These are phyloP conservation scores for Lodderomyces oxycetoniae DNA, from an alignment of 1,139 yeast species.

Conservation along the genomic window DNA sequence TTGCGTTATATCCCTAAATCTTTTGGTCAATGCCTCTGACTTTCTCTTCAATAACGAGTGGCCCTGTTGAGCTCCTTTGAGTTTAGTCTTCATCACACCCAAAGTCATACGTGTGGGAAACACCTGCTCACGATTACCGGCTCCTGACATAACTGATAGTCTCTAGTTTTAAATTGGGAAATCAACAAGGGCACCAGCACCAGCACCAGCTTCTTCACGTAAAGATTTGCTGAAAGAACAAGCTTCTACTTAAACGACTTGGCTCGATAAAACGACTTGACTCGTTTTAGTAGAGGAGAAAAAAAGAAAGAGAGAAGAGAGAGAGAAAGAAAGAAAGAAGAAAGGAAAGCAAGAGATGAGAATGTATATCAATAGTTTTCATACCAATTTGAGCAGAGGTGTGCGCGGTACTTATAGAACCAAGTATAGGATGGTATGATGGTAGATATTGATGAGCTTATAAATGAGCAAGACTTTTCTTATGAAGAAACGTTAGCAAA, in stretches of 20 bases:
- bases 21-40: constrained; percentile 92
- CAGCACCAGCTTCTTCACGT: no score
- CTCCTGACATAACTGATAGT: constrained; percentile 44
- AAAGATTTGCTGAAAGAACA: no score
- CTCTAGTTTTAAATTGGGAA: not conserved
- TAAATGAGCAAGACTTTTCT: constrained; percentile 32
- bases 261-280: no score
- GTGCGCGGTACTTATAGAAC: no score
- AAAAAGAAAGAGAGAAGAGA: not conserved
- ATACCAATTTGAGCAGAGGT: no score
- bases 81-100: constrained; percentile 88
- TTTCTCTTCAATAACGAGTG: constrained; percentile 90
- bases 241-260: no score
- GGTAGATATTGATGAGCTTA: constrained; percentile 17
- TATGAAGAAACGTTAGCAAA: constrained; percentile 46
- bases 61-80: constrained; percentile 97
- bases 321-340: not conserved
- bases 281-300: no score
- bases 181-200: not conserved
- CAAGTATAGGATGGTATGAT: constrained; percentile 1
- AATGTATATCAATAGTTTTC: no score
- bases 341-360: not conserved
- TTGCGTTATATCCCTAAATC: constrained; percentile 92
- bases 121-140: constrained; percentile 70
- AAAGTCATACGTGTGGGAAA: constrained; percentile 98